These are phyloP conservation scores for Cunninghamia lanceolata DNA, from an alignment of 75 land plant species.

Conservation along the genomic window DNA sequence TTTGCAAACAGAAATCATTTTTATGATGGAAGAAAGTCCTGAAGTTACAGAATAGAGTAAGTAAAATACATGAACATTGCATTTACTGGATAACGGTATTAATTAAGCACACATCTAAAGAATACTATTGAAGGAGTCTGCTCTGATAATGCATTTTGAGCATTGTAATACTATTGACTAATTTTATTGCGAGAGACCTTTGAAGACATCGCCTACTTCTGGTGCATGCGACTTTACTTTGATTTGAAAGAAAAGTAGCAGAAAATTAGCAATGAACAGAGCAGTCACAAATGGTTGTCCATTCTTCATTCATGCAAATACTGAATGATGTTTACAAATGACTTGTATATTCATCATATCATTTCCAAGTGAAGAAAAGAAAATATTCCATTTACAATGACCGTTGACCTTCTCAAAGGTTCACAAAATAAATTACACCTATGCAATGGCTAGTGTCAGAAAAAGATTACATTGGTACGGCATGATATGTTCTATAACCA, in stretches of 20 bases:
- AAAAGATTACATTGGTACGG: not conserved
- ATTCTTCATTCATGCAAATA: not conserved
- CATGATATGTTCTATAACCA: not conserved
- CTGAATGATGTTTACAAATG: not conserved
- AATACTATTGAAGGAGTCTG: not conserved
- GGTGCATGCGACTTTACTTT: not conserved
- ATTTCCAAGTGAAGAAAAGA: not conserved
- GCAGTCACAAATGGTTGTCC: not conserved
- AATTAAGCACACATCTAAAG: not conserved
- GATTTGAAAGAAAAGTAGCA: not conserved
- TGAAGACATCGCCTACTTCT: not conserved
- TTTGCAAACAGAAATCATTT: not conserved
- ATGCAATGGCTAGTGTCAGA: not conserved
- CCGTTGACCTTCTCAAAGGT: not conserved
- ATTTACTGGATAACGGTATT: not conserved
- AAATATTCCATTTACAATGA: not conserved
- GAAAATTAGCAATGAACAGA: not conserved
- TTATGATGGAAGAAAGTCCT: not conserved
- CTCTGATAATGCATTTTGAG: conserved; percentile 1
- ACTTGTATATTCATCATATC: not conserved
- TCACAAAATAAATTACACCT: not conserved
- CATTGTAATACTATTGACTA: not conserved
- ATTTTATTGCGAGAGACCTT: not conserved
- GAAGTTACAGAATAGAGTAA: not conserved
- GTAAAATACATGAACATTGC: not conserved